Percentiles rank a stretch among this genome's conserved stretches.
phyloP scores from a whole-genome alignment of 352 stramenopile genomes.

The Phytopythium aichiense region DNA sequence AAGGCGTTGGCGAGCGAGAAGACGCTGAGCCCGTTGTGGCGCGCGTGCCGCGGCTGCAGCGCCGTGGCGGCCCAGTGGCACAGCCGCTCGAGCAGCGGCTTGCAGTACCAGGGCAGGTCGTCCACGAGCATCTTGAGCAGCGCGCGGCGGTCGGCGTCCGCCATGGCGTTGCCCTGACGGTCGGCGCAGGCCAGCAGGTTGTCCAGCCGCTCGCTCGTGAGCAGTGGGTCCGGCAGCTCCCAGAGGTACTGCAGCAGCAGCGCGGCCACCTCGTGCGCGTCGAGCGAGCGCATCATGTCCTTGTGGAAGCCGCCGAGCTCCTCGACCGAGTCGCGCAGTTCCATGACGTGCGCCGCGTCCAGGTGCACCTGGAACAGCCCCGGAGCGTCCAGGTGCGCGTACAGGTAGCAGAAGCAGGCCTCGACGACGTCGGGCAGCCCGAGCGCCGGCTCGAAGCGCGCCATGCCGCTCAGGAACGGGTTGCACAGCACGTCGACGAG shows the following conservation, averaged over 20 bases:
- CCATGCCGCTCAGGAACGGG: constrained; percentile 81
- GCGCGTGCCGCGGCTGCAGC: constrained; percentile 46
- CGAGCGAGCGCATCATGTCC: constrained; percentile 59
- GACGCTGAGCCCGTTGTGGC: constrained; percentile 69
- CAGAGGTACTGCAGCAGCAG: constrained; percentile 82
- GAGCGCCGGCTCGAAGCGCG: constrained; percentile 79
- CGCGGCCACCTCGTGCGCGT: constrained; percentile 73
- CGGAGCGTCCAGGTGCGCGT: constrained; percentile 68
- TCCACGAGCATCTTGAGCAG: constrained; percentile 71
- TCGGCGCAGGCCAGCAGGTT: constrained; percentile 61
- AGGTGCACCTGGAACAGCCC: constrained; percentile 82
- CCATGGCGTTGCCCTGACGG: constrained; percentile 25
- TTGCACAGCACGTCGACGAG: constrained; percentile 79
- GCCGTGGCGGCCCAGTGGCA: constrained; percentile 62
- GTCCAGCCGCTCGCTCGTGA: constrained; percentile 67
- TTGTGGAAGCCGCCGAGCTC: constrained; percentile 80
- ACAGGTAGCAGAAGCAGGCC: constrained; percentile 76
- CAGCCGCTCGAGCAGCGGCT: constrained; percentile 68
- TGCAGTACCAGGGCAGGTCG: constrained; percentile 77
- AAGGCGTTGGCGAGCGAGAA: constrained; percentile 62
- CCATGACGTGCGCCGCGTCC: constrained; percentile 68
- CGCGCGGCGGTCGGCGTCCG: constrained; percentile 48
- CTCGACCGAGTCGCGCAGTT: constrained; percentile 78
- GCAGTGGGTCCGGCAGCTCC: constrained; percentile 73
- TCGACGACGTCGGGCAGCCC: constrained; percentile 78